Evolutionary conservation across 495 filamentous ascomycete species (phyloP).

Genomic region (Podospora pseudocomata): DNA sequence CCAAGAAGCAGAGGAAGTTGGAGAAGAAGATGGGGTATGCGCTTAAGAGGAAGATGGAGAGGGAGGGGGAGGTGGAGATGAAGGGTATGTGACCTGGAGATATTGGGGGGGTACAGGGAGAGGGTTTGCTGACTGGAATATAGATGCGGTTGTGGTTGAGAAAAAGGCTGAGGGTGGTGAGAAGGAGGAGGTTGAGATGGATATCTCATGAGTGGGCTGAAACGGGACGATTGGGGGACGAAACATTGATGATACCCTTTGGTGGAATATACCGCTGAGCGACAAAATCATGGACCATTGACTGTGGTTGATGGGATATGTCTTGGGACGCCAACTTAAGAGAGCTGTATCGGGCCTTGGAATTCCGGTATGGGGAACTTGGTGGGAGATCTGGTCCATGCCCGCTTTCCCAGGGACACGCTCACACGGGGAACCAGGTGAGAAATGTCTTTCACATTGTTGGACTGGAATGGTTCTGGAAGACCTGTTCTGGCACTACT

Average conservation of each 20-base stretch:
- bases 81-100: slow-evolving; percentile 33
- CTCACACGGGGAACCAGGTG: neutral
- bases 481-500: neutral
- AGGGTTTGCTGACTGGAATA: neutral
- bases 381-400: too few species aligned
- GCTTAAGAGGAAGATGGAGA: slow-evolving; percentile 40
- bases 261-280: neutral
- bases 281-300: neutral
- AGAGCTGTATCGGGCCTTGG: too few species aligned
- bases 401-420: too few species aligned
- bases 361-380: too few species aligned
- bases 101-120: neutral
- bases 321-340: too few species aligned
- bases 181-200: slow-evolving; percentile 20
- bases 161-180: slow-evolving; percentile 5
- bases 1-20: slow-evolving; percentile 44
- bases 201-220: slow-evolving; percentile 10
- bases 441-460: neutral
- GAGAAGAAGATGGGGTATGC: slow-evolving; percentile 41
- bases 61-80: slow-evolving; percentile 40
- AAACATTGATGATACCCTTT: neutral
- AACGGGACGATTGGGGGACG: neutral
- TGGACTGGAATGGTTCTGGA: neutral
- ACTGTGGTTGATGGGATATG: too few species aligned
- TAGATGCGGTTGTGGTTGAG: neutral